phyloP scores from a whole-genome alignment of 2,329 filamentous ascomycete species.

The Sarocladiaceae sp. region DNA sequence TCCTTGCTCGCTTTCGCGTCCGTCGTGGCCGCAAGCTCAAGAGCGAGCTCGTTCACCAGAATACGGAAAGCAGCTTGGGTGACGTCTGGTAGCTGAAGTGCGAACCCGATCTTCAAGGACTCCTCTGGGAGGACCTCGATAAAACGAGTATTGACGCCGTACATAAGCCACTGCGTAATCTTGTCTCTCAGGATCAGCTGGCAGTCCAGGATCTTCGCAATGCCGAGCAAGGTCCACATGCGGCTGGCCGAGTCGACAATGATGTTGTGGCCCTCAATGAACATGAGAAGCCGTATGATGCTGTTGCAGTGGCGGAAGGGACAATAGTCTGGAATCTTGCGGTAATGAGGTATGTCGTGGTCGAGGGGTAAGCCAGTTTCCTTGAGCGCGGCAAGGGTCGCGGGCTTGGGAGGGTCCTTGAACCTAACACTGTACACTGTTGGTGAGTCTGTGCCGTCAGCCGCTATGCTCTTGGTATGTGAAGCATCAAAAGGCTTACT shows the following conservation, averaged over 20 bases:
- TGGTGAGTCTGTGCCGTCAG: too few relatives aligned
- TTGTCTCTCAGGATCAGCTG: constrained; percentile 36
- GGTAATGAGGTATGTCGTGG: constrained; percentile 16
- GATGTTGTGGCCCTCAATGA: constrained; percentile 48
- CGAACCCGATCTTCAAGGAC: constrained; percentile 49
- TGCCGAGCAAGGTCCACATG: constrained; percentile 58
- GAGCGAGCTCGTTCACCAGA: constrained; percentile 56
- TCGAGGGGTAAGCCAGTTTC: not conserved
- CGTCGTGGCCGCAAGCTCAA: constrained; percentile 28
- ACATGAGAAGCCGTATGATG: constrained; percentile 56
- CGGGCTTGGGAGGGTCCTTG: not conserved
- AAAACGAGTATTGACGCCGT: constrained; percentile 47
- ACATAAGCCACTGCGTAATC: constrained; percentile 53
- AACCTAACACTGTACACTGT: too few relatives aligned
- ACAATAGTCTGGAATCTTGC: constrained; percentile 53
- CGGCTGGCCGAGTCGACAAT: constrained; percentile 59
- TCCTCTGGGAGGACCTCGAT: constrained; percentile 59
- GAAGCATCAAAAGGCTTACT: too few relatives aligned
- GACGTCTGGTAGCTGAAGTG: constrained; percentile 35
- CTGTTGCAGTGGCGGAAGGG: constrained; percentile 55
- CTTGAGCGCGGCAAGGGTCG: not conserved
- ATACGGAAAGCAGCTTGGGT: constrained; percentile 48
- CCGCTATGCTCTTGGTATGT: too few relatives aligned
- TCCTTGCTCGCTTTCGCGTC: constrained; percentile 3
- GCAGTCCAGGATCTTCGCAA: constrained; percentile 55